Percentiles rank a stretch among this genome's conserved stretches.
Evolutionary conservation across 2,329 filamentous ascomycete genomes (phyloP).

Genomic region (Ophiostoma novo-ulmi): DNA sequence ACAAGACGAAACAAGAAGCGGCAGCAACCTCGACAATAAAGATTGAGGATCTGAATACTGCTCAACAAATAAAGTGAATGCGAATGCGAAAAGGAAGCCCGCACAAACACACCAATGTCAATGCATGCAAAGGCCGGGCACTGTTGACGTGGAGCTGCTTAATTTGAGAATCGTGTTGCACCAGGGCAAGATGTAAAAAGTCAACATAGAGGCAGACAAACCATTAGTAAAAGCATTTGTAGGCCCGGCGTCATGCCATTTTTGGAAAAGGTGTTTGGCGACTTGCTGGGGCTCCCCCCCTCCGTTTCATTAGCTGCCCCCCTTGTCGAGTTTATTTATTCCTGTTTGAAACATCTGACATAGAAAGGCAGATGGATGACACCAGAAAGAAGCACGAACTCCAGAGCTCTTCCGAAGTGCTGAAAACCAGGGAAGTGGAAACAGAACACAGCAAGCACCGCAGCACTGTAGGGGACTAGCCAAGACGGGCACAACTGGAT

Average conservation of each 20-base stretch:
- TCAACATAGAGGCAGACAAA: neutral
- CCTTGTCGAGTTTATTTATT: neutral
- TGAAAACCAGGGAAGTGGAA: neutral
- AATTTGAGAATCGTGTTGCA: neutral
- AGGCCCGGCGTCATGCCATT: constrained; percentile 9
- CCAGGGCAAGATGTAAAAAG: neutral
- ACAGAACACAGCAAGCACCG: neutral
- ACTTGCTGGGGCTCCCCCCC: neutral
- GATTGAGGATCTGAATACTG: neutral
- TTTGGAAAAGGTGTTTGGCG: neutral
- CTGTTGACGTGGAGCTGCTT: constrained; percentile 5
- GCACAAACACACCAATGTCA: neutral
- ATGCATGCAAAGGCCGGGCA: neutral
- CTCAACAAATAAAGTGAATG: neutral
- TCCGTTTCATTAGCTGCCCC: constrained; percentile 9
- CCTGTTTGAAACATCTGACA: neutral
- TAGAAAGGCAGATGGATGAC: neutral
- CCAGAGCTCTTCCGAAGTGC: too few species aligned
- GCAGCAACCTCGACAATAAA: neutral
- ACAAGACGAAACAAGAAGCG: neutral
- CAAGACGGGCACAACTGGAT: neutral
- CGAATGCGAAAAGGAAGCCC: neutral
- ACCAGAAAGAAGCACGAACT: neutral
- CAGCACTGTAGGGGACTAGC: neutral
- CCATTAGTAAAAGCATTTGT: neutral